phyloP scores from a whole-genome alignment of 1,139 yeast species.

The Barnettozyma hawaiiensis region DNA sequence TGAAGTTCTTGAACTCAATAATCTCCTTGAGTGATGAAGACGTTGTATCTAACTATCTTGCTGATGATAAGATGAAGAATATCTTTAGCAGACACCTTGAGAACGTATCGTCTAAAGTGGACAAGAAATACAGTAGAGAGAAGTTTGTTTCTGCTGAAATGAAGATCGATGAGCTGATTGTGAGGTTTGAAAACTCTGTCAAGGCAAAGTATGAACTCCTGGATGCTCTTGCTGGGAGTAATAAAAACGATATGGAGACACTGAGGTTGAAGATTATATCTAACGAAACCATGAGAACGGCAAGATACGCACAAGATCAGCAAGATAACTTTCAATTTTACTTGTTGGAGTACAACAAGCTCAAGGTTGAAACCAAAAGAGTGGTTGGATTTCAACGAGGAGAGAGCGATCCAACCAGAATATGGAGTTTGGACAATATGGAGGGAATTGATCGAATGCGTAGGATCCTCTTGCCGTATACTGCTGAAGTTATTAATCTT shows the following conservation, averaged over 20 bases:
- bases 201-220: constrained; percentile 36
- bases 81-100: constrained; percentile 19
- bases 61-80: constrained; percentile 12
- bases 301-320: constrained; percentile 55
- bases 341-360: constrained; percentile 40
- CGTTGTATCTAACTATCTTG: constrained; percentile 15
- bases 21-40: constrained; percentile 30
- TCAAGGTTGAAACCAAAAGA: constrained; percentile 41
- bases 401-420: constrained; percentile 17
- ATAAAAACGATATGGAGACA: constrained; percentile 39
- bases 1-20: constrained; percentile 22
- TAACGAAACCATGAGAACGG: constrained; percentile 43
- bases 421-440: constrained; percentile 53
- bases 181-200: constrained; percentile 30
- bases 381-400: constrained; percentile 29
- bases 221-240: constrained; percentile 29
- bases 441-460: constrained; percentile 68
- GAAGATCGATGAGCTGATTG: constrained; percentile 15
- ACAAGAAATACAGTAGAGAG: constrained; percentile 18
- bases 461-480: constrained; percentile 49
- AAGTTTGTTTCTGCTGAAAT: constrained; percentile 19
- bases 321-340: constrained; percentile 54
- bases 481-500: constrained; percentile 41
- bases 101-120: constrained; percentile 14
- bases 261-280: constrained; percentile 41